A percentile compares a stretch with the other conserved stretches of the same genome.
Evolutionary conservation across 2,329 filamentous ascomycete species (phyloP).

Genomic region (Dothideomycetes sp.): DNA sequence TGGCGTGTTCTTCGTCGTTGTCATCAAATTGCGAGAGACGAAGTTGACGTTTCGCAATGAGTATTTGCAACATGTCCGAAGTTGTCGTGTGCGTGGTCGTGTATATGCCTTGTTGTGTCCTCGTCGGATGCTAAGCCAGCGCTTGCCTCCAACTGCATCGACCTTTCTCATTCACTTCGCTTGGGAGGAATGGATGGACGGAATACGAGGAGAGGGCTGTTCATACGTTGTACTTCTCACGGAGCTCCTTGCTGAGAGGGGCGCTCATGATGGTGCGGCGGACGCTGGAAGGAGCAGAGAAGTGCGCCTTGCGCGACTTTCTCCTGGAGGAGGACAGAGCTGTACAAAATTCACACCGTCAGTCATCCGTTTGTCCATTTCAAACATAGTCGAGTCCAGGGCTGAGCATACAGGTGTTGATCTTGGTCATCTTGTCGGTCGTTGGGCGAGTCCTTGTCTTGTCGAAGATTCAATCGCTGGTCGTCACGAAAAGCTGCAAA

Average conservation of each 20-base stretch:
- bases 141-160: conserved; percentile 6
- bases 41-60: neutral
- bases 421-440: conserved; percentile 59
- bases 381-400: neutral
- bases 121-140: too few species aligned
- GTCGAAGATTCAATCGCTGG: conserved; percentile 13
- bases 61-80: neutral
- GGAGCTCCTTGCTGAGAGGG: conserved; percentile 89
- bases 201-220: neutral
- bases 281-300: conserved; percentile 85
- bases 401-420: conserved; percentile 49
- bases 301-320: conserved; percentile 99
- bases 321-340: conserved; percentile 74
- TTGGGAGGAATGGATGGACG: neutral
- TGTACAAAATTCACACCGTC: conserved; percentile 25
- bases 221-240: conserved; percentile 96
- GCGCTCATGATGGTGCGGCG: conserved; percentile 97
- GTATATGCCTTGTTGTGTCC: neutral
- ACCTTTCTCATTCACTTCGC: neutral
- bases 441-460: conserved; percentile 14
- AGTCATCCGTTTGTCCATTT: neutral
- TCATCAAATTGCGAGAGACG: conserved; percentile 1
- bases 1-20: too few species aligned
- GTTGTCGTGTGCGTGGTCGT: neutral
- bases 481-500: conserved; percentile 6